phyloP scores from a whole-genome alignment of 1,139 yeast genomes.

The Hemisphaericaspora xylofermentans region DNA sequence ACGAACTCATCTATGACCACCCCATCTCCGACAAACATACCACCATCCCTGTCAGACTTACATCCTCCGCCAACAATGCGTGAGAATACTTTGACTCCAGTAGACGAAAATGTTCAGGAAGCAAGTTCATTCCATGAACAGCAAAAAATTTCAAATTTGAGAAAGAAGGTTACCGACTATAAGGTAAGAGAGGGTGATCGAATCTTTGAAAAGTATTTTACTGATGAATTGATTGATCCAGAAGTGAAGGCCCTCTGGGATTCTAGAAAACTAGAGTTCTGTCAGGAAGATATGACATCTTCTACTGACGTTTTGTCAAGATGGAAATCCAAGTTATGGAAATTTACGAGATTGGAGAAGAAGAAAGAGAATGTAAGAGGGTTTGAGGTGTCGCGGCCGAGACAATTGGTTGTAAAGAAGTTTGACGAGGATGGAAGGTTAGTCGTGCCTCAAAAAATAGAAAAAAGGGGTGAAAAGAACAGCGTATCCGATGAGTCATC shows the following conservation, averaged over 20 bases:
- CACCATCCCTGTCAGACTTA: not conserved
- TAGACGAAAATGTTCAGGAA: conserved; percentile 3
- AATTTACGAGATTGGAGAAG: not conserved
- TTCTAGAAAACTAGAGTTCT: conserved; percentile 28
- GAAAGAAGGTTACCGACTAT: conserved; percentile 37
- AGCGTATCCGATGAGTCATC: no score
- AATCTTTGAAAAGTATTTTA: conserved; percentile 41
- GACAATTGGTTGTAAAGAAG: conserved; percentile 33
- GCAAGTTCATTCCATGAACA: conserved; percentile 22
- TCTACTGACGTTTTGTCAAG: no score
- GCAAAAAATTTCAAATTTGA: conserved; percentile 21
- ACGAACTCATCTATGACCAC: not conserved
- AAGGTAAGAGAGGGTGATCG: conserved; percentile 51
- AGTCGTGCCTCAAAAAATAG: not conserved
- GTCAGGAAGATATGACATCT: no score
- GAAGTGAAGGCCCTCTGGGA: conserved; percentile 54
- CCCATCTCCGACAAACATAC: not conserved
- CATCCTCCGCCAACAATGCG: not conserved
- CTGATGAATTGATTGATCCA: conserved; percentile 46
- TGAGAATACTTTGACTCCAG: not conserved
- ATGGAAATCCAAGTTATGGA: not conserved
- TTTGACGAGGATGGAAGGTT: conserved; percentile 10
- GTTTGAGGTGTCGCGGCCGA: conserved; percentile 47
- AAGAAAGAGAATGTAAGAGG: conserved; percentile 19
- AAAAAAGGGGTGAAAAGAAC: no score